Conservation (phyloP, 176 grass and related monocot genomes). For the Panicum miliaceum region DNA sequence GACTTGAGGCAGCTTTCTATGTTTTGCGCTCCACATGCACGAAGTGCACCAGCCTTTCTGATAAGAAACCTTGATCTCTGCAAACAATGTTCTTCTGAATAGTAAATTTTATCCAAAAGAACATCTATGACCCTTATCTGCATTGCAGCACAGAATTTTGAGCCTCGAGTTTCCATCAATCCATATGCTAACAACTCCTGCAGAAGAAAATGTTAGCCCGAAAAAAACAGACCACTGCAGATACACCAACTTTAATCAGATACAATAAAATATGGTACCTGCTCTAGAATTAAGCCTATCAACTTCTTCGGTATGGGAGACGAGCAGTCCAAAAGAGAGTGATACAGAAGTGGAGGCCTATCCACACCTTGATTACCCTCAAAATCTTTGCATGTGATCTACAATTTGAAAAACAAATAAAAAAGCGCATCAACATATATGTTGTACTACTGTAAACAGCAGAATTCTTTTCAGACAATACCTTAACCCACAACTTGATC, state of each 20-base stretch:
- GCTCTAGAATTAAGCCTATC: slow-evolving; percentile 77
- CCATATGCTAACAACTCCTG: slow-evolving; percentile 75
- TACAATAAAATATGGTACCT: slow-evolving; percentile 55
- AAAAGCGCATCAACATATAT: slow-evolving; percentile 27
- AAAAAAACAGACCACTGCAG: slow-evolving; percentile 26
- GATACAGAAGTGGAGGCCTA: slow-evolving; percentile 66
- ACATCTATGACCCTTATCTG: slow-evolving; percentile 67
- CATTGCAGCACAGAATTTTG: slow-evolving; percentile 63
- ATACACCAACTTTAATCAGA: slow-evolving; percentile 25
- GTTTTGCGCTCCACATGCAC: slow-evolving; percentile 59
- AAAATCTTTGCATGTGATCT: slow-evolving; percentile 66
- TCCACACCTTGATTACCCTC: slow-evolving; percentile 36
- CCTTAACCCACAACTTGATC: slow-evolving; percentile 87
- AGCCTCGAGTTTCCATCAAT: slow-evolving; percentile 50
- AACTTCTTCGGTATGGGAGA: slow-evolving; percentile 55
- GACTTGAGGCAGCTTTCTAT: slow-evolving; percentile 61
- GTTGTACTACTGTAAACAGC: neutral
- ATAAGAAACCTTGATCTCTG: slow-evolving; percentile 77
- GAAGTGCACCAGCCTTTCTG: slow-evolving; percentile 63
- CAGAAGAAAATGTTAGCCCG: slow-evolving; percentile 25
- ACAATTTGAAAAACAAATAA: slow-evolving; percentile 34
- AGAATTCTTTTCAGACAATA: slow-evolving; percentile 30
- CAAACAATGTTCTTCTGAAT: slow-evolving; percentile 54
- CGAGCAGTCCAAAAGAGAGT: slow-evolving; percentile 36
- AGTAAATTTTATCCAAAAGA: slow-evolving; percentile 78